These are phyloP conservation scores for Hanseniaspora valbyensis DNA, from an alignment of 805 yeast genomes.

Conservation along the genomic window DNA sequence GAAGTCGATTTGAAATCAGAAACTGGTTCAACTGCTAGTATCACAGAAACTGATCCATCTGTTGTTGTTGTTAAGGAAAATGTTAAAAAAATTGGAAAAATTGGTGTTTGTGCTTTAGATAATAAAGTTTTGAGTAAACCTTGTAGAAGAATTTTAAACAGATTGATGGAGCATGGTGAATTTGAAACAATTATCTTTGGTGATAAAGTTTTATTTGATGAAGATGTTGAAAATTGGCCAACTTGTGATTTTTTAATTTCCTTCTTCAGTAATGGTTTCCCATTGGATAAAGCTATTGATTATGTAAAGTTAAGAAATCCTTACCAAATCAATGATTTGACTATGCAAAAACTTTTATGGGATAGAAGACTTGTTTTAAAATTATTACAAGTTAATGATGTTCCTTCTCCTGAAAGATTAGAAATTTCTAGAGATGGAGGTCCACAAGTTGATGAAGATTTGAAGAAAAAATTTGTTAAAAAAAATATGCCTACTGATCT, in stretches of 20 bases:
- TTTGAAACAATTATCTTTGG: slow-evolving; percentile 95
- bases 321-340: slow-evolving; percentile 73
- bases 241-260: slow-evolving; percentile 91
- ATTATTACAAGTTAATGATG: slow-evolving; percentile 67
- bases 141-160: slow-evolving; percentile 76
- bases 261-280: slow-evolving; percentile 93
- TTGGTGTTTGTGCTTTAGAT: slow-evolving; percentile 99
- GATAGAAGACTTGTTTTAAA: slow-evolving; percentile 82
- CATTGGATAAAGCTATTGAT: slow-evolving; percentile 85
- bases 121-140: slow-evolving; percentile 93
- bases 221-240: slow-evolving; percentile 93
- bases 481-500: slow-evolving; percentile 34
- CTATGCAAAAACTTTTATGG: slow-evolving; percentile 92
- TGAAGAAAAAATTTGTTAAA: slow-evolving; percentile 45
- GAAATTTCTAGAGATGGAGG: slow-evolving; percentile 96
- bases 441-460: slow-evolving; percentile 55
- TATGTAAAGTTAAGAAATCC: slow-evolving; percentile 87
- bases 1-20: neutral
- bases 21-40: neutral
- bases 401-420: slow-evolving; percentile 78
- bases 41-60: slow-evolving; percentile 17
- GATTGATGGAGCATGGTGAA: slow-evolving; percentile 84
- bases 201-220: slow-evolving; percentile 91
- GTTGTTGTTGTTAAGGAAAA: slow-evolving; percentile 31
- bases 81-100: slow-evolving; percentile 58